Percentiles rank a stretch among this genome's conserved stretches.
Conservation (phyloP, 495 filamentous ascomycete genomes). For the Clavariopsis aquatica region DNA sequence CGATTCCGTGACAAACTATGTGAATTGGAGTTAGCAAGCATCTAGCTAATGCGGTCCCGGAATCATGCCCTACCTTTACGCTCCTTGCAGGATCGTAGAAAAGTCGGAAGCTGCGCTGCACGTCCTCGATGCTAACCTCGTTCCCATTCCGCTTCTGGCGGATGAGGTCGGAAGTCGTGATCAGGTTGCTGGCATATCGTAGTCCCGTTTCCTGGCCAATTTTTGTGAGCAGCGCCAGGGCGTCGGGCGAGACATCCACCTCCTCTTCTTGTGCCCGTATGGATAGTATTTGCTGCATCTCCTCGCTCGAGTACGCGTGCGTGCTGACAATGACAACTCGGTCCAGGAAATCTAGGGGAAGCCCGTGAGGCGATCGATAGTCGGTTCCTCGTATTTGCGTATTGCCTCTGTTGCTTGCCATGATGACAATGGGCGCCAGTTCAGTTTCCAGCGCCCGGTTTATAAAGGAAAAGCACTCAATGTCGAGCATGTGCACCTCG, state of each 20-base stretch:
- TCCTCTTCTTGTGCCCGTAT: conserved; percentile 96
- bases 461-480: conserved; percentile 97
- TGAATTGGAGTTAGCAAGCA: not conserved
- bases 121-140: conserved; percentile 81
- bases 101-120: conserved; percentile 86
- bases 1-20: conserved; percentile 74
- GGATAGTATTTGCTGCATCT: conserved; percentile 85
- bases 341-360: conserved; percentile 95
- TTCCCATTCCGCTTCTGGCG: conserved; percentile 73
- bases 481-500: conserved; percentile 99
- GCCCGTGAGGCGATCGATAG: conserved; percentile 85
- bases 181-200: conserved; percentile 91
- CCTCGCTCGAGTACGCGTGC: conserved; percentile 78
- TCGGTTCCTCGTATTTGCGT: conserved; percentile 91
- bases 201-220: conserved; percentile 92
- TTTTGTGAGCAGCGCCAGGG: conserved; percentile 88
- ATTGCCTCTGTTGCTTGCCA: conserved; percentile 96
- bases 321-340: conserved; percentile 96
- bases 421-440: conserved; percentile 95
- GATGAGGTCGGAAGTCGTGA: conserved; percentile 86
- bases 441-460: conserved; percentile 95
- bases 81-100: conserved; percentile 89
- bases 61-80: conserved; percentile 58
- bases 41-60: not conserved
- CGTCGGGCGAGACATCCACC: conserved; percentile 84